A percentile compares a stretch with the other conserved stretches of the same genome.
Evolutionary conservation across 2,329 filamentous ascomycete genomes (phyloP).

Genomic region (Lasiodiplodia hormozganensis): DNA sequence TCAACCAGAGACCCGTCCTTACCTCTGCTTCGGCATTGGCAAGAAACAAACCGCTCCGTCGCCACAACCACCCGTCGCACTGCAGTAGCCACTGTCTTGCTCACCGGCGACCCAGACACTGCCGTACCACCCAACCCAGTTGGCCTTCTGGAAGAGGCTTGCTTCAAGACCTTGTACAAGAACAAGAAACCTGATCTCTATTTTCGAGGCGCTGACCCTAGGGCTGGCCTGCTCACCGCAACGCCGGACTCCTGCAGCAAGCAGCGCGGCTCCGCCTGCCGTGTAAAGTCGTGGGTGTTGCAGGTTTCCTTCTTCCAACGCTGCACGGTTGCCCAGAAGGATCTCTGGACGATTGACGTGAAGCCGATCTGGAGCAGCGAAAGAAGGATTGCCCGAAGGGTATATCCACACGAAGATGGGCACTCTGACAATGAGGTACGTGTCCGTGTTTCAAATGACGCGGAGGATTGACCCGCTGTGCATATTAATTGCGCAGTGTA

Average conservation of each 20-base stretch:
- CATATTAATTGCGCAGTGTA: slow-evolving; percentile 22
- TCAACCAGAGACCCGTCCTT: slow-evolving; percentile 17
- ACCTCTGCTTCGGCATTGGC: slow-evolving; percentile 4
- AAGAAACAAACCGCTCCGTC: slow-evolving; percentile 13
- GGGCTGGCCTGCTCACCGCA: slow-evolving; percentile 16
- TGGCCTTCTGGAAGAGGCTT: slow-evolving; percentile 10
- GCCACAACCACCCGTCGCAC: slow-evolving; percentile 21
- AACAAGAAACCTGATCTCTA: slow-evolving; percentile 17
- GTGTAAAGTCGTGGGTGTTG: background rate
- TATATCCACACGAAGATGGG: slow-evolving; percentile 1
- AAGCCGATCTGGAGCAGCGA: slow-evolving; percentile 21
- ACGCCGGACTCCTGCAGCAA: slow-evolving; percentile 5
- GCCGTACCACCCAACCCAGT: slow-evolving; percentile 22
- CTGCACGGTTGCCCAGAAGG: background rate
- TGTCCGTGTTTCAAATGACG: slow-evolving; percentile 24
- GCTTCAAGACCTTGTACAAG: slow-evolving; percentile 21
- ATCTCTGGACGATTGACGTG: background rate
- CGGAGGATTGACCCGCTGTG: slow-evolving; percentile 25
- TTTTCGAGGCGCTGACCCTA: slow-evolving; percentile 8
- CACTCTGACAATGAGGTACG: slow-evolving; percentile 18
- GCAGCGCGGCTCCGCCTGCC: slow-evolving; percentile 17
- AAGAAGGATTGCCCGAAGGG: slow-evolving; percentile 14
- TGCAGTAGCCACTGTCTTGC: slow-evolving; percentile 14
- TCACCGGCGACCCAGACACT: slow-evolving; percentile 7
- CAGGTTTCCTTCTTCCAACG: background rate